Conservation (phyloP, 495 filamentous ascomycete species). For the Talaromyces wortmannii region DNA sequence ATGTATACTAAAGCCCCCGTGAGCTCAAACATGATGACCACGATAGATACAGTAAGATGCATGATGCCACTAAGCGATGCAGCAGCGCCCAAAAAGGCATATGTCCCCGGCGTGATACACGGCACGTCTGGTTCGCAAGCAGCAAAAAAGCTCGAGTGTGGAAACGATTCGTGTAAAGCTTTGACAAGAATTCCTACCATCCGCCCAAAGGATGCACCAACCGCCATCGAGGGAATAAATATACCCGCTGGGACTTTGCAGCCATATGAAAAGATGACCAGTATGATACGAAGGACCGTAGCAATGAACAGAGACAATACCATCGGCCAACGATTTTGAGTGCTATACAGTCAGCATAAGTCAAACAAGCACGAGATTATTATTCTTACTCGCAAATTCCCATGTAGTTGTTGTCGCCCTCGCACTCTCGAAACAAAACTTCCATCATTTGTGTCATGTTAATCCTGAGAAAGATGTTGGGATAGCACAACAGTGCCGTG, state of each 20-base stretch:
- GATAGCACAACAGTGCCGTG: constrained; percentile 90
- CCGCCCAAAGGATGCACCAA: constrained; percentile 88
- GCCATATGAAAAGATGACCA: constrained; percentile 96
- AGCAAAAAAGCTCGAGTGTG: constrained; percentile 75
- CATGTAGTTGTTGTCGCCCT: constrained; percentile 85
- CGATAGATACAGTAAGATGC: constrained; percentile 94
- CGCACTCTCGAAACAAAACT: constrained; percentile 91
- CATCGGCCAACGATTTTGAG: constrained; percentile 66
- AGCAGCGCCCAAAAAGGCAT: constrained; percentile 88
- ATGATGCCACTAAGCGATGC: constrained; percentile 98
- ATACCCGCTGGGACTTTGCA: constrained; percentile 98
- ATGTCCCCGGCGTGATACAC: constrained; percentile 94
- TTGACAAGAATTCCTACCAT: constrained; percentile 94
- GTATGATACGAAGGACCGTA: constrained; percentile 69
- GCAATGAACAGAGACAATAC: constrained; percentile 73
- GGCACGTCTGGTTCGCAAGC: constrained; percentile 87
- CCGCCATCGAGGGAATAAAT: constrained; percentile 96
- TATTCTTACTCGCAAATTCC: constrained; percentile 69
- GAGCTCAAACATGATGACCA: constrained; percentile 97
- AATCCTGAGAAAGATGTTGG: constrained; percentile 90
- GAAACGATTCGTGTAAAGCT: constrained; percentile 76
- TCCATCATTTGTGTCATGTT: constrained; percentile 99
- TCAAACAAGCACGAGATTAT: neutral
- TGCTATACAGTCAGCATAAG: constrained; percentile 26
- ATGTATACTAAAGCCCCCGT: constrained; percentile 95